Evolutionary conservation across 352 stramenopile genomes (phyloP), one percentile per base, ranked within the genome.

Genomic region (Phytophthora quininea): DNA sequence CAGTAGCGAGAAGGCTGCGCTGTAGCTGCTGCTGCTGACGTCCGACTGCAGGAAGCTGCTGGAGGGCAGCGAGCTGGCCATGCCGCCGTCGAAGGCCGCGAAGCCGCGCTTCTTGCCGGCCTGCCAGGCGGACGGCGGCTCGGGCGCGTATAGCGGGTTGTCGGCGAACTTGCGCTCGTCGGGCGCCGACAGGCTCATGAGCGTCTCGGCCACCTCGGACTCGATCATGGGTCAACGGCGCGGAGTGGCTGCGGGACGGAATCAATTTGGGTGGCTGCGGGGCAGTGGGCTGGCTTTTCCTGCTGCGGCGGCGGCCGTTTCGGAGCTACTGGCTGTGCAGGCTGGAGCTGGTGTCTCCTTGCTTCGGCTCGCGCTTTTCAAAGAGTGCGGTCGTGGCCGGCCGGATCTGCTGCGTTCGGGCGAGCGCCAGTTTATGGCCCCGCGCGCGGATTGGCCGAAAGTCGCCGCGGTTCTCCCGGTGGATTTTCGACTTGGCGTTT

Each of bases 171-270:
- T 77, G 74, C 80, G 79, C 67, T 91, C 83, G 68, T 93, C 83
- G 0, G 83, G 85, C 42, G 85, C 85, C 46, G 85, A 93, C 14
- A 93, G 75, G 58, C 85, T 91, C 80, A 93, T 91, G 64, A 93
- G 83, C 54, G 81, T 91, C 70, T 91, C 80, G 45, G 85, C 85
- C 37, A 86, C 80, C 76, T 93, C 85, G 31, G 67, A 83, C 58
- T 93, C 85, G 48, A 91, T 80, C 81, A 91, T 91, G 45, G 15
- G 46, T 1, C 40, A 30, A 15, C 29, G 50, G 19, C 30, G 49
- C 19, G 45, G 30, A 30, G 56, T 54, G 43, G 48, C 33, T 66
- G 55, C 55, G 31, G 24, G 45, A 12, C 12, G 37, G 31, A 27
- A 61, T 49, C 19, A 24, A 24, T 24, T 24, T 24, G 37, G 49